Base-by-base conservation (phyloP, 2,329 filamentous ascomycete species). In the Paraconiothyrium sp. region DNA sequence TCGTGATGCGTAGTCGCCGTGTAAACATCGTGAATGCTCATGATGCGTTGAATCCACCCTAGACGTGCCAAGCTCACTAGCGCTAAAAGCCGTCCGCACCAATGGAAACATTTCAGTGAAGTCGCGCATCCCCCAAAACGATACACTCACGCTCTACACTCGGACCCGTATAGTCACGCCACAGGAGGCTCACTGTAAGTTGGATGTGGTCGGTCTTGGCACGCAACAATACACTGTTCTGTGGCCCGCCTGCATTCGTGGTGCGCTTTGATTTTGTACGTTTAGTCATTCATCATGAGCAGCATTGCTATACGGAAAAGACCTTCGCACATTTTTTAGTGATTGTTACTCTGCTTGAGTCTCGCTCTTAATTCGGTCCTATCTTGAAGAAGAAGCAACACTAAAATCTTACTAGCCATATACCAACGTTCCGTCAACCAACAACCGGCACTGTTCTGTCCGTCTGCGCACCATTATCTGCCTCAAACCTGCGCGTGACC, bases 1-100 rank as follows among this genome's bases (percentile, higher is more conserved):
- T 30, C 27, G 4, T 30, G 27, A 30, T 30, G 27, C 27, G 27
- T 30, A 30, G 4, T 41, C 22, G 14, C 20, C 49, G 30, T 41
- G 20, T 6, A 30, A 30, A 20, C 20, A 20, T 1, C 20, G 20
- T 20, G 20, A 20, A 20, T 20, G 20, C 20, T 20, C 20, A 20
- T 20, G 20, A 20, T 20, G 20, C 20, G 20, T 20, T 20, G 20
- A 30, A 30, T 6, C 6, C 27, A 30, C 27, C 27, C 27, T 30
- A 30, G 4, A 30, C 27, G 27, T 34, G 68, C 67, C 68, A 68
- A 63, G 64, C 13, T 14, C 69, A 50, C 65, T 70, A 68, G 64
- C 67, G 67, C 62, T 57, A 67, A 72, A 70, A 71, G 65, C 60
- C 70, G 59, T 65, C 68, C 57, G 57, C 46, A 27, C 54, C 32